Conservation (phyloP, 352 stramenopile species). For the Phytophthora idaei region DNA sequence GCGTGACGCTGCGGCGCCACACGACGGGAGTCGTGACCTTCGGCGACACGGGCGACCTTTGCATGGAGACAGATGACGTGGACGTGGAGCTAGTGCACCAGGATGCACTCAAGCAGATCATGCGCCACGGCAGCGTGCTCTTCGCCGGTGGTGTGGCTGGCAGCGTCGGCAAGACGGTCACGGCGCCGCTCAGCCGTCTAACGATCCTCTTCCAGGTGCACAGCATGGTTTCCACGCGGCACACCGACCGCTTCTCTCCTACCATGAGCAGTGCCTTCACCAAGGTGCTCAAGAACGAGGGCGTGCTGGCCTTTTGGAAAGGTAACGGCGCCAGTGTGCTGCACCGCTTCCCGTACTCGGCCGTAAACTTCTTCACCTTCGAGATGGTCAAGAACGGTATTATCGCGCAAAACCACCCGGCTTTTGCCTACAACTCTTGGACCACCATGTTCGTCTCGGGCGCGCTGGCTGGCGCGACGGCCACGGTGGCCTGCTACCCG, state of each 20-base stretch:
- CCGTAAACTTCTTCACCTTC: slow-evolving; percentile 97
- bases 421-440: slow-evolving; percentile 75
- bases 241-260: slow-evolving; percentile 85
- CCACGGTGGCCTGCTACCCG: slow-evolving; percentile 94
- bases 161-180: slow-evolving; percentile 95
- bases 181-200: slow-evolving; percentile 93
- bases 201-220: slow-evolving; percentile 98
- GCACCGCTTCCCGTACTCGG: slow-evolving; percentile 96
- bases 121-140: slow-evolving; percentile 80
- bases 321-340: slow-evolving; percentile 96
- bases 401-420: slow-evolving; percentile 64
- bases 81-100: slow-evolving; percentile 76
- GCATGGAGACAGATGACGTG: slow-evolving; percentile 82
- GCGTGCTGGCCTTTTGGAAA: slow-evolving; percentile 93
- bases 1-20: slow-evolving; percentile 70
- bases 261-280: slow-evolving; percentile 78
- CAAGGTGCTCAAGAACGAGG: slow-evolving; percentile 94
- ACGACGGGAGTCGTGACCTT: slow-evolving; percentile 85
- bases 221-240: slow-evolving; percentile 92
- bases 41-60: slow-evolving; percentile 75
- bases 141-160: slow-evolving; percentile 93
- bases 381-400: slow-evolving; percentile 90
- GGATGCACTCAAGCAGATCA: slow-evolving; percentile 71
- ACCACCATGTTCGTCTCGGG: slow-evolving; percentile 81
- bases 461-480: slow-evolving; percentile 69